These are phyloP conservation scores for Metschnikowia similis DNA, from an alignment of 805 yeast genomes.

Conservation along the genomic window DNA sequence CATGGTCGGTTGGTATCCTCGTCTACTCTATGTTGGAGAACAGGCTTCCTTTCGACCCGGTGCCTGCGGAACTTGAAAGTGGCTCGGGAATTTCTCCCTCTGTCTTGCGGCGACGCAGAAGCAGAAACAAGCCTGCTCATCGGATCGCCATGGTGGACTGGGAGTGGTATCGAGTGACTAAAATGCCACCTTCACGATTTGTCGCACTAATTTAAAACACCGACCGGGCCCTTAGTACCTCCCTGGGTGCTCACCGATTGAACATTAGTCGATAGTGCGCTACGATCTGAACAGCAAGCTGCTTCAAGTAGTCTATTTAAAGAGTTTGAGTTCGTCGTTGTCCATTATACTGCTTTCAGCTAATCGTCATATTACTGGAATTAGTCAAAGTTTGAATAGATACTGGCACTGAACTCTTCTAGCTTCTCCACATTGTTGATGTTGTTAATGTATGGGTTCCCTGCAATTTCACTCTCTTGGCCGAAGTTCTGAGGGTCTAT, in stretches of 20 bases:
- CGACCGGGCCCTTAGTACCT: background rate
- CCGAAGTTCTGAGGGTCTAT: conserved; percentile 38
- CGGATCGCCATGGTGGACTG: conserved; percentile 90
- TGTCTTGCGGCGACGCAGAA: conserved; percentile 39
- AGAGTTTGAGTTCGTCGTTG: background rate
- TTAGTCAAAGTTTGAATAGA: conserved; percentile 69
- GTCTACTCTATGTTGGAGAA: conserved; percentile 80
- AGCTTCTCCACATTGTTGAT: conserved; percentile 50
- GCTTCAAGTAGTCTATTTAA: background rate
- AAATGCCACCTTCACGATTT: conserved; percentile 4
- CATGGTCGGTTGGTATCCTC: conserved; percentile 95
- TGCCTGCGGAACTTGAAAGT: conserved; percentile 47
- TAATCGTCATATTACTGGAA: background rate
- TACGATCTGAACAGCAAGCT: background rate
- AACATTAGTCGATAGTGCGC: background rate
- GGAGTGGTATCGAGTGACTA: conserved; percentile 62
- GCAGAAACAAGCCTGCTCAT: conserved; percentile 64
- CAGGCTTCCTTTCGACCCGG: conserved; percentile 86
- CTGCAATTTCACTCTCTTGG: conserved; percentile 26
- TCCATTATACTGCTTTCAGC: background rate
- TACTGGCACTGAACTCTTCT: conserved; percentile 85
- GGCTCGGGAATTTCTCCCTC: conserved; percentile 34
- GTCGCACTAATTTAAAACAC: background rate
- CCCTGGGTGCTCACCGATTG: background rate
- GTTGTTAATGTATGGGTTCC: conserved; percentile 35